A percentile compares a stretch with the other conserved stretches of the same genome.
phyloP scores from a whole-genome alignment of 2,329 filamentous ascomycete species.

The Plenodomus tracheiphilus region DNA sequence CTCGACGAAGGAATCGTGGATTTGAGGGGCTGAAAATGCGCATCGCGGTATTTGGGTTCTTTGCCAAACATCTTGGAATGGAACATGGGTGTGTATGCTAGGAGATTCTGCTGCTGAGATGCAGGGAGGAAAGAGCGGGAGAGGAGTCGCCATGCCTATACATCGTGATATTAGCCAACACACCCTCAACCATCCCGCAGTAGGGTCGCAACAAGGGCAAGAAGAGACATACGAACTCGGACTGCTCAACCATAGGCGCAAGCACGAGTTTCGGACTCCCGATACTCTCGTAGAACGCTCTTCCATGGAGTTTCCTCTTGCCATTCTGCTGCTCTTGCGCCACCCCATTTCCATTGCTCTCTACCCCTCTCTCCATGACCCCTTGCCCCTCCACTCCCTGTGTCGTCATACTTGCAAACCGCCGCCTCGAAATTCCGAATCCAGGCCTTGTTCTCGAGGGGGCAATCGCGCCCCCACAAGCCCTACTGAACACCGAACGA shows the following conservation, averaged over 20 bases:
- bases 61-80: conserved; percentile 88
- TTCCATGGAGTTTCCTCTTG: conserved; percentile 70
- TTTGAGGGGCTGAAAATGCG: conserved; percentile 75
- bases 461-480: conserved; percentile 27
- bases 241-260: conserved; percentile 98
- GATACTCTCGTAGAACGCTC: conserved; percentile 93
- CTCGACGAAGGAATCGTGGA: conserved; percentile 38
- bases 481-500: conserved; percentile 14
- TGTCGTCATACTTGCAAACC: conserved; percentile 20
- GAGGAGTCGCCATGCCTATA: conserved; percentile 94
- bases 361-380: background rate
- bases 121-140: conserved; percentile 84
- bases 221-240: conserved; percentile 77
- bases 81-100: conserved; percentile 95
- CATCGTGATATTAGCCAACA: conserved; percentile 9
- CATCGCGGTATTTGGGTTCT: conserved; percentile 72
- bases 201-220: background rate
- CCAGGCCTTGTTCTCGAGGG: conserved; percentile 8
- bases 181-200: background rate
- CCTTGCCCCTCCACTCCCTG: conserved; percentile 12
- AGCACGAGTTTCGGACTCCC: conserved; percentile 89
- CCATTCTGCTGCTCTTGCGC: conserved; percentile 6
- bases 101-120: conserved; percentile 60
- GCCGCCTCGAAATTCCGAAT: conserved; percentile 7
- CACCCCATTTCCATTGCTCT: conserved; percentile 9